Base-by-base conservation (phyloP, 2,329 filamentous ascomycete genomes). In the Raffaelea ambrosiae region DNA sequence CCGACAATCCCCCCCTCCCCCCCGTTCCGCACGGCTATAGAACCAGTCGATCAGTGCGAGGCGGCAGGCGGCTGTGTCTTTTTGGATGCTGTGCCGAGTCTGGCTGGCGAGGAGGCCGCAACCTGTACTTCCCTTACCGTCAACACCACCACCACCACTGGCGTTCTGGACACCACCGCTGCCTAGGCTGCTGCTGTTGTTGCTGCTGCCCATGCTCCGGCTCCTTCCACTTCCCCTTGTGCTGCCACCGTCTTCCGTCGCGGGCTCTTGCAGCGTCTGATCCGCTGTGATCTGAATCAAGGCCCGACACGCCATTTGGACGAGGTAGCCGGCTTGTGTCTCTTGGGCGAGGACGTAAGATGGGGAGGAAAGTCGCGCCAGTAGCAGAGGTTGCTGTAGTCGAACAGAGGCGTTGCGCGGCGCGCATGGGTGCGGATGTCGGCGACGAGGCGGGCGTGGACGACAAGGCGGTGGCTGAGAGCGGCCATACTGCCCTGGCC, bases 341-440 rank as follows among this genome's bases (percentile, higher is more conserved):
- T 44, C 41, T 19, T 16, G 35, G 35, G 19, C 29, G 26, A 5
- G 10, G 46, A 18, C 13, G 43, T 11, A 5, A 35, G 20, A 18
- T 35, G 19, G 2, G 42, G 40, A 31, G 40, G 45, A 16, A 22
- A 33, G 21, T 49, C 49, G 7, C 44, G 36, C 51, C 51, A 53
- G 40, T 49, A 53, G 42, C 39, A 51, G 10, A 49, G 41, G 36
- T 53, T 53, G 26, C 49, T 43, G 43, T 53, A 53, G 42, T 51
- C 41, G 40, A 48, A 48, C 5, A 49, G 22, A 2, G 47, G 44
- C 5, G 40, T 29, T 5, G 38, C 1, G 1, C 29, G 22, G 19
- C 7, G 7, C 7, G 20, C 23, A 13, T 20, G 29, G 19, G 43
- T 44, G 10, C 40, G 49, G 8, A 51, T 41, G 19, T 38, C 35